Evolutionary conservation across 352 stramenopile genomes (phyloP).

Genomic region (Pythium aphanidermatum): DNA sequence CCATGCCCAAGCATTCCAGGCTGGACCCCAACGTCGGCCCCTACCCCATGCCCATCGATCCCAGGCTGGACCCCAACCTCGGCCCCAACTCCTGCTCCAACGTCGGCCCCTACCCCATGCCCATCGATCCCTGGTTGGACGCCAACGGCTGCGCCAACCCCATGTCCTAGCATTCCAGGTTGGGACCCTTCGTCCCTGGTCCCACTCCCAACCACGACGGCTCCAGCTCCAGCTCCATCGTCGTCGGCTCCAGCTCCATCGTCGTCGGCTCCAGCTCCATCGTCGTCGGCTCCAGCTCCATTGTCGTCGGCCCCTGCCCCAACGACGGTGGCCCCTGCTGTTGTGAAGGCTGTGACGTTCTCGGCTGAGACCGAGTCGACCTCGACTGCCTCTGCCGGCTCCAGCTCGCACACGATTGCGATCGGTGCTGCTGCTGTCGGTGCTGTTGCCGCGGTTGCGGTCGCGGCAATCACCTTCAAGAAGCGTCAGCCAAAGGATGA

Average conservation of each 20-base stretch:
- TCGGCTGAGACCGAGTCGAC: background rate
- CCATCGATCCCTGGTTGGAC: no score
- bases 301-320: background rate
- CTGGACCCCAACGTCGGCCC: background rate
- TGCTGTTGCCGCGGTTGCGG: conserved; percentile 9
- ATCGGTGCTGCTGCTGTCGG: conserved; percentile 7
- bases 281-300: background rate
- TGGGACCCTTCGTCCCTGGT: no score
- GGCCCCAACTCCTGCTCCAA: background rate
- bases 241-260: no score
- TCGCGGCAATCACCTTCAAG: conserved; percentile 6
- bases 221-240: background rate
- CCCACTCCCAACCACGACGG: background rate
- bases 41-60: no score
- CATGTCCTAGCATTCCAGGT: no score
- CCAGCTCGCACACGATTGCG: conserved; percentile 5
- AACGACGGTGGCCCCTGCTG: conserved; percentile 2
- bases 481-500: background rate
- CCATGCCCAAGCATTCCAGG: background rate
- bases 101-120: background rate
- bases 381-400: background rate
- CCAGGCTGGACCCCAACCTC: background rate
- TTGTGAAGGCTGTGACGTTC: background rate
- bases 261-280: background rate
- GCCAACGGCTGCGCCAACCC: background rate